Evolutionary conservation across 2,329 filamentous ascomycete genomes (phyloP).

Genomic region (Remersonia thermophila): DNA sequence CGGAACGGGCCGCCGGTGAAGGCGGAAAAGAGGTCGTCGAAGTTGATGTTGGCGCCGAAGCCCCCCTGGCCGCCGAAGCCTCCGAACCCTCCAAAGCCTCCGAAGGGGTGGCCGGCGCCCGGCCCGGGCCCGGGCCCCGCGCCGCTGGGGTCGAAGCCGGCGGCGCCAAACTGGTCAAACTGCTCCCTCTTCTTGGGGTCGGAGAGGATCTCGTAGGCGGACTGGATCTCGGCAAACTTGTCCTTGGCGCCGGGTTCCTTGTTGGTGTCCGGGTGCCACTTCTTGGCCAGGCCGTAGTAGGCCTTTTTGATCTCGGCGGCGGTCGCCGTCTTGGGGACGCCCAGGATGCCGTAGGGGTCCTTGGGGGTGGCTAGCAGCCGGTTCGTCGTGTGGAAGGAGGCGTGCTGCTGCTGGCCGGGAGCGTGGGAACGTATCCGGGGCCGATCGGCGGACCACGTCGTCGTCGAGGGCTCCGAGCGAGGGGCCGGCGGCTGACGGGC

Average conservation of each 20-base stretch:
- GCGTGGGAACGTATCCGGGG: background rate
- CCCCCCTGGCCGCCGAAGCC: slow-evolving; percentile 40
- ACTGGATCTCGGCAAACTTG: slow-evolving; percentile 84
- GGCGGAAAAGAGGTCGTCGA: slow-evolving; percentile 88
- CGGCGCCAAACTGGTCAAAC: slow-evolving; percentile 80
- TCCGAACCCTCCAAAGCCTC: slow-evolving; percentile 41
- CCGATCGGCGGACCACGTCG: background rate
- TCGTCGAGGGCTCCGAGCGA: background rate
- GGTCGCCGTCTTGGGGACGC: slow-evolving; percentile 70
- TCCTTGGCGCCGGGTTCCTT: slow-evolving; percentile 91
- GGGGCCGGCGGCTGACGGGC: too few species aligned
- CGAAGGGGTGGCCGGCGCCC: slow-evolving; percentile 52
- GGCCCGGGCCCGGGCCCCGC: slow-evolving; percentile 47
- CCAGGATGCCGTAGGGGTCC: slow-evolving; percentile 80
- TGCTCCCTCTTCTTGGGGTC: slow-evolving; percentile 88
- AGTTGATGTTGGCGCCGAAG: slow-evolving; percentile 78
- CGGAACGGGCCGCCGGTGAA: slow-evolving; percentile 54
- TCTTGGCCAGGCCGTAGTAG: slow-evolving; percentile 95
- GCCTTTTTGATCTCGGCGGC: slow-evolving; percentile 91
- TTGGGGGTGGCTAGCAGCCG: slow-evolving; percentile 39
- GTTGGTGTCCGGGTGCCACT: slow-evolving; percentile 96
- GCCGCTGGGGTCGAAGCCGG: slow-evolving; percentile 71
- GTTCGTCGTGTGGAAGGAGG: slow-evolving; percentile 47
- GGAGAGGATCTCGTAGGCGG: slow-evolving; percentile 85
- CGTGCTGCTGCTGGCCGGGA: slow-evolving; percentile 1